Evolutionary conservation across 345 rosid genomes (phyloP).

Genomic region (Boechera divaricarpa): DNA sequence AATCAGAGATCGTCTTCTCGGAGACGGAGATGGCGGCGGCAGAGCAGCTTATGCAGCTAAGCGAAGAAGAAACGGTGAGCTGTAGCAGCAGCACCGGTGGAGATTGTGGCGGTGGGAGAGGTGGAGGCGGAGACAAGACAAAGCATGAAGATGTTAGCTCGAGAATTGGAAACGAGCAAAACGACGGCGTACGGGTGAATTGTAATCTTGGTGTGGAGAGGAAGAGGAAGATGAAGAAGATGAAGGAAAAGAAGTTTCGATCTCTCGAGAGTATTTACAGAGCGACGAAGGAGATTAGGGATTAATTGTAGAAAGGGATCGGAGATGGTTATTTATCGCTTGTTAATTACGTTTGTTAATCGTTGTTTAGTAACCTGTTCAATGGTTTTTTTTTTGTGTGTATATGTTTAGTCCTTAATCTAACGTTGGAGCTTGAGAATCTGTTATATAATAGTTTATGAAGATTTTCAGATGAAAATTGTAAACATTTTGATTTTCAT

Average conservation of each 20-base stretch:
- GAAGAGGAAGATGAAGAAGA: conserved; percentile 32
- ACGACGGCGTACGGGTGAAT: conserved; percentile 31
- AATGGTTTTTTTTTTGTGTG: conserved; percentile 2
- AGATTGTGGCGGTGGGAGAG: conserved; percentile 2
- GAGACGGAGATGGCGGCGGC: conserved; percentile 48
- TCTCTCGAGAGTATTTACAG: conserved; percentile 45
- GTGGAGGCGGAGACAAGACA: conserved; percentile 25
- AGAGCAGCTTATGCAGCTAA: conserved; percentile 47
- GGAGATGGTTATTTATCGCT: not conserved
- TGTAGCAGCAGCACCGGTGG: conserved; percentile 45
- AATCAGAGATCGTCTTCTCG: conserved; percentile 32
- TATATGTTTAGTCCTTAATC: conserved; percentile 12
- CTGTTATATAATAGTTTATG: conserved; percentile 16
- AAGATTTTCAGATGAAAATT: conserved; percentile 22
- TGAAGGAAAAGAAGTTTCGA: conserved; percentile 45
- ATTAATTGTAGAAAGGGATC: not conserved
- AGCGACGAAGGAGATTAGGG: conserved; percentile 40
- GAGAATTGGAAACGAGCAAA: conserved; percentile 20
- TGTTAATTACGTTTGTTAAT: conserved; percentile 31
- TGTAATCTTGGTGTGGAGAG: conserved; percentile 5
- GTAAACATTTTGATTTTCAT: not conserved
- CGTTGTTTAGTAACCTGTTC: not conserved
- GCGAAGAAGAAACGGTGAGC: conserved; percentile 46
- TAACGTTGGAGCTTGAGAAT: conserved; percentile 27
- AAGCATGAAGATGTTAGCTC: conserved; percentile 41